Evolutionary conservation across 805 yeast species (phyloP).

Genomic region (Saccharomycopsis lassenensis): DNA sequence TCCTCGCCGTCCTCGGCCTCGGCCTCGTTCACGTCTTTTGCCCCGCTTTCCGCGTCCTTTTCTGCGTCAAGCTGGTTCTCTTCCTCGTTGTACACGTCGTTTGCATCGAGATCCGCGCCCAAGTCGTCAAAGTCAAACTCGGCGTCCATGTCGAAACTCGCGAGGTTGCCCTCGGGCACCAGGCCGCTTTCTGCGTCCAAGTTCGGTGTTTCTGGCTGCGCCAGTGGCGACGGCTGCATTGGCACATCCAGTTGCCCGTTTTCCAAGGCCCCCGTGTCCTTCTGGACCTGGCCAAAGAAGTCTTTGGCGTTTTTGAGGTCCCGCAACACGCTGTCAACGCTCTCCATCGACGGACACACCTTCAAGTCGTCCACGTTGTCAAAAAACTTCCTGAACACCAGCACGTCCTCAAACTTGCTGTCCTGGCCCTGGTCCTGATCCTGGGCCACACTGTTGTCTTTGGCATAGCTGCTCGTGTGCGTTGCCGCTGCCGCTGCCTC

Average conservation of each 20-base stretch:
- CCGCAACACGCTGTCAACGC: constrained; percentile 45
- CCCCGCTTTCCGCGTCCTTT: constrained; percentile 12
- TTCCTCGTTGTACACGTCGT: constrained; percentile 20
- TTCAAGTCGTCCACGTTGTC: constrained; percentile 25
- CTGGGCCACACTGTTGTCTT: too few species aligned
- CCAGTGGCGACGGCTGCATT: constrained; percentile 15
- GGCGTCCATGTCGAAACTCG: constrained; percentile 8
- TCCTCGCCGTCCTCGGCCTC: constrained; percentile 20
- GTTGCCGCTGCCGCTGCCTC: too few species aligned
- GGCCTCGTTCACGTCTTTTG: constrained; percentile 20
- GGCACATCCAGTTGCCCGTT: constrained; percentile 1
- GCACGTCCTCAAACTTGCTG: too few species aligned
- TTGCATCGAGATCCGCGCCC: constrained; percentile 23
- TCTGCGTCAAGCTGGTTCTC: constrained; percentile 15
- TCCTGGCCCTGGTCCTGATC: too few species aligned
- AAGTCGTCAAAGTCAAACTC: constrained; percentile 18
- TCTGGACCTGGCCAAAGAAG: constrained; percentile 33
- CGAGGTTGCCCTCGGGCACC: constrained; percentile 23
- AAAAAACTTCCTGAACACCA: too few species aligned
- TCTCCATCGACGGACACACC: constrained; percentile 64
- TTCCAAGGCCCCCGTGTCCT: constrained; percentile 6
- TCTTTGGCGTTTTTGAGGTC: constrained; percentile 44
- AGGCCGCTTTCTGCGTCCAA: constrained; percentile 10
- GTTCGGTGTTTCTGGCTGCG: constrained; percentile 13
- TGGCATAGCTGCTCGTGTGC: too few species aligned